Percentiles rank a stretch among this genome's conserved stretches.
Evolutionary conservation across 2,329 filamentous ascomycete genomes (phyloP).

Genomic region (Uncinocarpus reesii): DNA sequence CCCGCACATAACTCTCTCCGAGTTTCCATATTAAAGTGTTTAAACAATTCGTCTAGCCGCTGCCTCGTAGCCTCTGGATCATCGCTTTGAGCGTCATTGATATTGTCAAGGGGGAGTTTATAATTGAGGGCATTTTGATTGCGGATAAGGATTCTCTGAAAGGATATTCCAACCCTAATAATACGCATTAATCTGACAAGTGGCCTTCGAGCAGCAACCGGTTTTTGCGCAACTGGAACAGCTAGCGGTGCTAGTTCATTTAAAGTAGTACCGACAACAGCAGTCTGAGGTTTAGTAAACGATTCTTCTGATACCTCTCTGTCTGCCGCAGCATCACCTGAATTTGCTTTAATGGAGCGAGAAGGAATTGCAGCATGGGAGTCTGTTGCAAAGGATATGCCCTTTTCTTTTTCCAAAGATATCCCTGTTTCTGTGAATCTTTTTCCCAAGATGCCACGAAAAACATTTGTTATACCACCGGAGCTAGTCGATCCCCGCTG

Average conservation of each 20-base stretch:
- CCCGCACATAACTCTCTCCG: constrained; percentile 34
- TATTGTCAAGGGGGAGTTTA: background rate
- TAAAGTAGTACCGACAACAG: background rate
- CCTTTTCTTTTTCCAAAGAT: background rate
- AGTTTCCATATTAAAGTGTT: constrained; percentile 30
- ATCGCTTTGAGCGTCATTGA: constrained; percentile 15
- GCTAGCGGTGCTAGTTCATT: background rate
- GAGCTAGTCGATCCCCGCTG: constrained; percentile 14
- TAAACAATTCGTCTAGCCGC: constrained; percentile 29
- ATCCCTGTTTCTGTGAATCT: too few relatives aligned
- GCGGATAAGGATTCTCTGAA: constrained; percentile 26
- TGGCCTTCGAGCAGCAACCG: constrained; percentile 15
- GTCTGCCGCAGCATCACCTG: background rate
- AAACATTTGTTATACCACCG: constrained; percentile 14
- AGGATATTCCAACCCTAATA: constrained; percentile 30
- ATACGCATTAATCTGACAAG: constrained; percentile 26
- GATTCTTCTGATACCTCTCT: background rate
- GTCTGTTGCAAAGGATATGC: background rate
- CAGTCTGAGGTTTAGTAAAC: background rate
- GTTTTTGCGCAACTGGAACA: background rate
- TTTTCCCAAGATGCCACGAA: constrained; percentile 10
- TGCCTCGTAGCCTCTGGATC: constrained; percentile 21
- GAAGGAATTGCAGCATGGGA: background rate
- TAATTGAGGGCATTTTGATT: constrained; percentile 3
- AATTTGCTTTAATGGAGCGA: background rate